Evolutionary conservation across 2,329 filamentous ascomycete genomes (phyloP).

Genomic region (Claviceps humidiphila): DNA sequence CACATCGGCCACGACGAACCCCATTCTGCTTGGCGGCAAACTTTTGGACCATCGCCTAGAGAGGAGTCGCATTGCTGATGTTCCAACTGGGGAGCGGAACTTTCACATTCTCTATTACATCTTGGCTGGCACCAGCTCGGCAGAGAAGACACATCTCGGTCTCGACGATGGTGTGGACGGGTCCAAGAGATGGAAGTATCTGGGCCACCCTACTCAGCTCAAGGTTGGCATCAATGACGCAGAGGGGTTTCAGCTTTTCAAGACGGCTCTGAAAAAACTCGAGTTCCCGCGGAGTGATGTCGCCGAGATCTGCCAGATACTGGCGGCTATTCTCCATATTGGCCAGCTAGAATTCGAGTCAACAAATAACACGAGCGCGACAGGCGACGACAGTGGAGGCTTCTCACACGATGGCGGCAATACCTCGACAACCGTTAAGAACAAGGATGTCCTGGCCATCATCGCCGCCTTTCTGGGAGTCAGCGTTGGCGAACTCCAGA

Average conservation of each 20-base stretch:
- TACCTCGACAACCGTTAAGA: slow-evolving; percentile 75
- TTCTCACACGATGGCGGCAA: slow-evolving; percentile 92
- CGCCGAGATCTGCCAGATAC: slow-evolving; percentile 88
- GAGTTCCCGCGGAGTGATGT: slow-evolving; percentile 91
- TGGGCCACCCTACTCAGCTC: slow-evolving; percentile 90
- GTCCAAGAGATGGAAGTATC: slow-evolving; percentile 80
- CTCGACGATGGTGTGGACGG: slow-evolving; percentile 39
- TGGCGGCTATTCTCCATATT: slow-evolving; percentile 91
- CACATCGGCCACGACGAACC: slow-evolving; percentile 69
- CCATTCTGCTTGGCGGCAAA: slow-evolving; percentile 85
- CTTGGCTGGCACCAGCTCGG: slow-evolving; percentile 76
- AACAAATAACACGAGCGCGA: slow-evolving; percentile 62
- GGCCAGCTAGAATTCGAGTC: slow-evolving; percentile 91
- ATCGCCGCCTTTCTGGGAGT: slow-evolving; percentile 93
- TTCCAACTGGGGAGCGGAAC: slow-evolving; percentile 90
- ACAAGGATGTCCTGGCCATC: slow-evolving; percentile 76
- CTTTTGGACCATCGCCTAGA: slow-evolving; percentile 87
- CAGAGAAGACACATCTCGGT: slow-evolving; percentile 76
- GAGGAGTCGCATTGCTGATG: slow-evolving; percentile 76
- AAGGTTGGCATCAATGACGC: slow-evolving; percentile 95
- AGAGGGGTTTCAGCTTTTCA: slow-evolving; percentile 95
- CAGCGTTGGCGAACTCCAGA: slow-evolving; percentile 66
- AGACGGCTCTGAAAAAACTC: slow-evolving; percentile 83
- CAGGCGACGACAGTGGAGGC: slow-evolving; percentile 83
- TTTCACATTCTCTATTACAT: slow-evolving; percentile 96